Base-by-base conservation (phyloP, 108 stramenopile species). In the Skeletonema menzelii region DNA sequence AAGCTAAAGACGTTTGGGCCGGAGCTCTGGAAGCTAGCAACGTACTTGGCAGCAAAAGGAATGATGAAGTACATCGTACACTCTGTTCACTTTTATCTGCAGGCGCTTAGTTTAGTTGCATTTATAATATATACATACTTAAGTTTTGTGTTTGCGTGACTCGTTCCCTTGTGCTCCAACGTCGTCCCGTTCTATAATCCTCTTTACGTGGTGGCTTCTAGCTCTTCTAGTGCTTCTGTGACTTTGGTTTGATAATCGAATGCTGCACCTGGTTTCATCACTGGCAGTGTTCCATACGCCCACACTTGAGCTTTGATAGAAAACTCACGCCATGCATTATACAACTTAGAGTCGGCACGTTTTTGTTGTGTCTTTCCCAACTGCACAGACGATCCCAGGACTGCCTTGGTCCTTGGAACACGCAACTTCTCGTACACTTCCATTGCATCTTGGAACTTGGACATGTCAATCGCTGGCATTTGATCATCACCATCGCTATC, bases 311-410 rank as follows among this genome's bases (percentile, higher is more conserved):
- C 73, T 57, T 67, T 68, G 58, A 90, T 90, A 5, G 68, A 60
- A 63, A 75, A 63, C 59, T 90, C 89, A 42, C 80, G 70, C 32
- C 63, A 71, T 0, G 76, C 70, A 70, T 87, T 87, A 79, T 86
- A 90, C 55, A 69, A 67, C n/a, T 55, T 56, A 12, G 49, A 72
- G 13, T 84, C 80, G 0, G 89, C 87, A 12, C 89, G 75, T 64
- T 78, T 82, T 42, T 87, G 87, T 60, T 87, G 89, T 5, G 83
- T 81, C 61, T 77, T 71, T 2, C 89, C 87, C 70, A 75, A 38
- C 30, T 65, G 55, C 19, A 84, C 80, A 34, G 80, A 76, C 5
- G 69, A 67, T 11, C 76, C 84, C 49, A 80, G 56, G 0, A 88
- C 64, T 26, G 75, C 63, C 12, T 63, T 65, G 19, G 87, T 85